Evolutionary conservation across 805 yeast genomes (phyloP), one percentile per base, ranked within the genome.

Genomic region (Candida nemodendra): DNA sequence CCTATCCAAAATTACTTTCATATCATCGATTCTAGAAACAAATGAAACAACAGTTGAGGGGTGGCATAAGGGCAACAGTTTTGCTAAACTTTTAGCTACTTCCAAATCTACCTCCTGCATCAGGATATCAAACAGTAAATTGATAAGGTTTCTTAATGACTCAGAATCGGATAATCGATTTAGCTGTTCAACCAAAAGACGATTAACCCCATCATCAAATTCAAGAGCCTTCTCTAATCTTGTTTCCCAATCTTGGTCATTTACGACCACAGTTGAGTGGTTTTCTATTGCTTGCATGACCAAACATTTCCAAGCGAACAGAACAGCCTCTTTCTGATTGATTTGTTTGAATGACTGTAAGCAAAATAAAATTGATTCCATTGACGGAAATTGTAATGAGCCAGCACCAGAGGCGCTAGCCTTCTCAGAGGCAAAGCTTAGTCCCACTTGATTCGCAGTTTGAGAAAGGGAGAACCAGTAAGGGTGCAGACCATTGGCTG

Each of bases 401-500:
- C n/a, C n/a, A n/a, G n/a, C n/a, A n/a, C n/a, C n/a, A n/a, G n/a
- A n/a, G n/a, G n/a, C n/a, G n/a, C n/a, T n/a, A n/a, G n/a, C n/a
- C n/a, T n/a, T n/a, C n/a, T n/a, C n/a, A n/a, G n/a, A n/a, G n/a
- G n/a, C n/a, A n/a, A n/a, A n/a, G n/a, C n/a, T n/a, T n/a, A n/a
- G n/a, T n/a, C n/a, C n/a, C n/a, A n/a, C n/a, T n/a, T n/a, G 9
- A 30, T 68, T 69, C 3, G 77, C 61, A 0, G 82, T 66, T 35
- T 65, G 72, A 27, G 60, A 62, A 3, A 81, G 62, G 31, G 72
- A 73, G 55, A 79, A 84, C 87, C 90, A 83, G 57, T 84, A 76
- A 0, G 96, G 96, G 57, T 88, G 80, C 19, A 91, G 63, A 0
- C 97, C 97, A 45, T 77, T 78, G 4, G 57, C 59, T 0, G 96